Evolutionary conservation across 441 rosid species (phyloP).

Genomic region (Cnidoscolus chayamansa): DNA sequence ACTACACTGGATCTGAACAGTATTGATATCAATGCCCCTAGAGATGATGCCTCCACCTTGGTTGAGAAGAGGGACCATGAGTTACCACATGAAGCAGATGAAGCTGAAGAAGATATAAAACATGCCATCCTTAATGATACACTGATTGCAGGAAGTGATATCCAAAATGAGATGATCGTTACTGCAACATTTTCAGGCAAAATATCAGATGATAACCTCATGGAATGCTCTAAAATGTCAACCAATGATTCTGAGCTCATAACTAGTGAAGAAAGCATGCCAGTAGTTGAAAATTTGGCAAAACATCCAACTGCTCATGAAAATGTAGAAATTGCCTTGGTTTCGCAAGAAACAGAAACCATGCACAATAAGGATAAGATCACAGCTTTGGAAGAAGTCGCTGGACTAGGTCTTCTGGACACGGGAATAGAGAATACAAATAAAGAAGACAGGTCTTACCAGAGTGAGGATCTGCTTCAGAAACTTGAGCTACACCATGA

Average conservation of each 20-base stretch:
- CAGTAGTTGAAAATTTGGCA: slow-evolving; percentile 18
- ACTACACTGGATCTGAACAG: neutral
- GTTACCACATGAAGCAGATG: slow-evolving; percentile 16
- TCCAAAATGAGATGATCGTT: slow-evolving; percentile 11
- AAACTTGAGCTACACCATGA: slow-evolving; percentile 26
- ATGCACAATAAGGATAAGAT: slow-evolving; percentile 7
- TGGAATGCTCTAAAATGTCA: slow-evolving; percentile 18
- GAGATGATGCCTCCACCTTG: slow-evolving; percentile 17
- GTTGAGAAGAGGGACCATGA: slow-evolving; percentile 20
- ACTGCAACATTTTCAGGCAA: slow-evolving; percentile 10
- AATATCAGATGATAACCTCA: slow-evolving; percentile 21
- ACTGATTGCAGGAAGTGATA: slow-evolving; percentile 19
- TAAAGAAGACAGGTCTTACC: slow-evolving; percentile 19
- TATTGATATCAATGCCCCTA: slow-evolving; percentile 18
- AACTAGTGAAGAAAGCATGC: slow-evolving; percentile 23
- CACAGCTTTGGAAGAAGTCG: slow-evolving; percentile 19
- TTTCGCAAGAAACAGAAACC: slow-evolving; percentile 13
- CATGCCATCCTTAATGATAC: slow-evolving; percentile 20
- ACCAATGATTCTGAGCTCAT: slow-evolving; percentile 21
- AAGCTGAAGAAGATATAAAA: slow-evolving; percentile 15
- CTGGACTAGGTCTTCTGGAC: slow-evolving; percentile 22
- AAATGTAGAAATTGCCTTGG: slow-evolving; percentile 16
- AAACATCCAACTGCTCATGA: slow-evolving; percentile 18
- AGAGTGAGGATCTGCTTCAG: slow-evolving; percentile 20
- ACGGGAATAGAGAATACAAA: slow-evolving; percentile 15